phyloP scores from a whole-genome alignment of 345 rosid species.

The Eucalyptus rudis region DNA sequence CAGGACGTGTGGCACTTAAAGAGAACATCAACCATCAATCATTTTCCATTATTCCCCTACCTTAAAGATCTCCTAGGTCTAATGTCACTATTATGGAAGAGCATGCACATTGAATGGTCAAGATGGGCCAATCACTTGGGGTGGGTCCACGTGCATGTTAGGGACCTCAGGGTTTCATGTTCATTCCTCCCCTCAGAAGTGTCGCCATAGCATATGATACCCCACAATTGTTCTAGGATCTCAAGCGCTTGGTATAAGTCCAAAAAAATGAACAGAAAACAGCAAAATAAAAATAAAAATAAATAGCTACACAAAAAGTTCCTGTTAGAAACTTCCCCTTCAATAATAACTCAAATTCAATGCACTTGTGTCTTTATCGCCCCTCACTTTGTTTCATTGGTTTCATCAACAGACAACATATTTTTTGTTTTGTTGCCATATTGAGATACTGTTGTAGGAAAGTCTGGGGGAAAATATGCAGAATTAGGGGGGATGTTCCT shows the following conservation, averaged over 20 bases:
- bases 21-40: not conserved
- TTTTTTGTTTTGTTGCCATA: not conserved
- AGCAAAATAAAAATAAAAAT: not conserved
- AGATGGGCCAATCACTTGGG: not conserved
- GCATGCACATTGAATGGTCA: constrained; percentile 3
- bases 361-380: not conserved
- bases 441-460: not conserved
- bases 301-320: not conserved
- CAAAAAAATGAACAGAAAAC: not conserved
- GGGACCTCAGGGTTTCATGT: not conserved
- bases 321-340: not conserved
- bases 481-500: not conserved
- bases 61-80: not conserved
- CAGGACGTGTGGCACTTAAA: not conserved
- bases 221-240: constrained; percentile 16
- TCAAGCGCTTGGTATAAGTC: not conserved
- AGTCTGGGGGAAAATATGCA: constrained; percentile 12
- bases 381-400: not conserved
- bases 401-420: not conserved
- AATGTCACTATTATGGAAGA: not conserved
- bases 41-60: not conserved
- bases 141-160: constrained; percentile 22
- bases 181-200: constrained; percentile 13
- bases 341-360: not conserved
- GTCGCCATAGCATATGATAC: not conserved